Evolutionary conservation across 495 filamentous ascomycete genomes (phyloP).

Genomic region (Aspergillus bridgeri): DNA sequence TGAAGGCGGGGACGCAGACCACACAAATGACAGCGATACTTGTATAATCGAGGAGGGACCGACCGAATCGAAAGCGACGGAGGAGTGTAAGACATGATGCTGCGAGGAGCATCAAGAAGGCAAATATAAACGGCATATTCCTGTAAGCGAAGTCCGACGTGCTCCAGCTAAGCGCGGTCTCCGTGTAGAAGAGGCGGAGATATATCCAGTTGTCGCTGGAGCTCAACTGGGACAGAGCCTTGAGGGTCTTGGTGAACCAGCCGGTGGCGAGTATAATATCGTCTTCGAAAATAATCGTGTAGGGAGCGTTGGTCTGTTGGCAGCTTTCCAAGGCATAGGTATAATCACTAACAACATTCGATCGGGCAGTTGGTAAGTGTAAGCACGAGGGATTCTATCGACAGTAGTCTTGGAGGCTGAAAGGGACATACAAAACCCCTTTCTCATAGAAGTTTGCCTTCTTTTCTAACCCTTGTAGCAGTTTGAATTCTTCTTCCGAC

Average conservation of each 20-base stretch:
- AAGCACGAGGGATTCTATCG: too few species aligned
- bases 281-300: conserved; percentile 46
- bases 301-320: conserved; percentile 33
- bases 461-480: conserved; percentile 21
- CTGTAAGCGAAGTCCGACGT: conserved; percentile 35
- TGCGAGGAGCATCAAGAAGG: conserved; percentile 19
- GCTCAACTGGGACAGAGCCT: conserved; percentile 21
- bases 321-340: conserved; percentile 41
- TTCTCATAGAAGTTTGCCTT: conserved; percentile 25
- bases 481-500: conserved; percentile 9
- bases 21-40: conserved; percentile 34
- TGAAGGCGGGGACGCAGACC: conserved; percentile 40
- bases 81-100: conserved; percentile 12
- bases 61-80: conserved; percentile 12
- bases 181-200: conserved; percentile 48
- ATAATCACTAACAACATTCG: conserved; percentile 31
- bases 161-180: conserved; percentile 39
- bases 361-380: background rate
- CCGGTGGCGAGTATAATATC: conserved; percentile 46
- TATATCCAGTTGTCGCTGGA: conserved; percentile 36
- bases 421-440: conserved; percentile 17
- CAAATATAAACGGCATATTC: conserved; percentile 36
- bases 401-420: background rate
- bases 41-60: conserved; percentile 28
- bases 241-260: conserved; percentile 42